Conservation (phyloP, 371 early-diverging fungal genomes). For the Mucor piriformis region DNA sequence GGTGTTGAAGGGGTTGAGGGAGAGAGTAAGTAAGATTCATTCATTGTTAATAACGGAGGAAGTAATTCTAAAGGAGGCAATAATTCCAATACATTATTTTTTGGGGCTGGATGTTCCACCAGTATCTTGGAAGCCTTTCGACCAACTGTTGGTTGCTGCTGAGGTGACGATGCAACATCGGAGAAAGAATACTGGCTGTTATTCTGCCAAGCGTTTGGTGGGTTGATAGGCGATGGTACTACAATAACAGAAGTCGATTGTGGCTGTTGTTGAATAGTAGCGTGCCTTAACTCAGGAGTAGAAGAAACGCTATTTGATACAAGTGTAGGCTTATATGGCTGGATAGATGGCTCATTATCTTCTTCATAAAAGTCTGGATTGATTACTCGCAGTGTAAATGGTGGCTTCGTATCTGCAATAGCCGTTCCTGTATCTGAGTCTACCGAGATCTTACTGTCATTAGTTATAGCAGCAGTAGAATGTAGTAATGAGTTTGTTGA, state of each 20-base stretch:
- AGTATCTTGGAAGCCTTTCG: constrained; percentile 22
- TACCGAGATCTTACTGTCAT: constrained; percentile 18
- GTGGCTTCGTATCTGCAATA: background rate
- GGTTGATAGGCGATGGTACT: constrained; percentile 9
- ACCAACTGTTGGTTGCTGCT: constrained; percentile 2
- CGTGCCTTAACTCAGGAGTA: constrained; percentile 16
- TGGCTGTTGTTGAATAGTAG: constrained; percentile 1
- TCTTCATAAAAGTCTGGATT: constrained; percentile 25
- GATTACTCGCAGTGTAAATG: constrained; percentile 21
- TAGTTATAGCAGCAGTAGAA: background rate
- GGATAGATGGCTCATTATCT: constrained; percentile 16
- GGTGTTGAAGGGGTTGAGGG: background rate
- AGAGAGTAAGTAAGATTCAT: constrained; percentile 22
- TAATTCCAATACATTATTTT: constrained; percentile 12
- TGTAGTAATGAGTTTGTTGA: background rate
- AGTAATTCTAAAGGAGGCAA: constrained; percentile 15
- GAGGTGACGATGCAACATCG: background rate
- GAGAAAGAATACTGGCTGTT: constrained; percentile 3
- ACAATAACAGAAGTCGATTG: constrained; percentile 3
- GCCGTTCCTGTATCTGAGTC: constrained; percentile 20
- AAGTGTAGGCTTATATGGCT: constrained; percentile 12
- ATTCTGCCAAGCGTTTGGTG: constrained; percentile 19
- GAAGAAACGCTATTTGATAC: constrained; percentile 6
- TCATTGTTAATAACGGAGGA: constrained; percentile 10
- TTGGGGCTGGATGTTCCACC: constrained; percentile 10